Percentiles rank a stretch among this genome's conserved stretches.
phyloP scores from a whole-genome alignment of 768 basidiomycete genomes.

The Rhodocollybia butyracea region DNA sequence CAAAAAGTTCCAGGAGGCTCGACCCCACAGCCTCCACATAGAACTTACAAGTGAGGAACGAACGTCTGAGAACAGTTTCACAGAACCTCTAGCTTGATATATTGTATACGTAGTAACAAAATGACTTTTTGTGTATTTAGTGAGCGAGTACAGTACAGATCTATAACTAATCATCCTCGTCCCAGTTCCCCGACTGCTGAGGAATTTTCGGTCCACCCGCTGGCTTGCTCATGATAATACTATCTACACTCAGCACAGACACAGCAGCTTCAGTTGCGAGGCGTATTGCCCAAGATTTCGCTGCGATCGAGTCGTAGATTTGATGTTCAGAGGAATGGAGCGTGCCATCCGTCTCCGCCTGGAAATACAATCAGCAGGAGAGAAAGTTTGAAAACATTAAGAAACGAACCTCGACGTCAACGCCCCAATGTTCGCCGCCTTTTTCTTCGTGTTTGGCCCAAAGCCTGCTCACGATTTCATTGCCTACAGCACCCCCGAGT shows the following conservation, averaged over 20 bases:
- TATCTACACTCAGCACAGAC: constrained; percentile 91
- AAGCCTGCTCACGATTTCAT: constrained; percentile 84
- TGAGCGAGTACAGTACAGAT: background rate
- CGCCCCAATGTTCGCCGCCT: constrained; percentile 71
- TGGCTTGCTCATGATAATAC: constrained; percentile 97
- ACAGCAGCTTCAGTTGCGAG: constrained; percentile 92
- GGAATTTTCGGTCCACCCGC: constrained; percentile 86
- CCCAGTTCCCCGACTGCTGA: constrained; percentile 86
- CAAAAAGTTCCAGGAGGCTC: too few species aligned
- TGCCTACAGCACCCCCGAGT: constrained; percentile 84
- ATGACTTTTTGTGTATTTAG: too few species aligned
- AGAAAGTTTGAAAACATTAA: background rate
- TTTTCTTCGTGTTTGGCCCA: constrained; percentile 88
- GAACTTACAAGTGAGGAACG: too few species aligned
- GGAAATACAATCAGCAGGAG: constrained; percentile 4
- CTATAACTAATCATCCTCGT: constrained; percentile 56
- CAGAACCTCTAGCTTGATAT: too few species aligned
- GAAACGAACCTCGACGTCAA: constrained; percentile 77
- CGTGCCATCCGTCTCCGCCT: constrained; percentile 82
- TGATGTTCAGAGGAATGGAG: constrained; percentile 56
- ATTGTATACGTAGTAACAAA: too few species aligned
- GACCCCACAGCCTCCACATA: too few species aligned
- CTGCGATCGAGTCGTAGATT: constrained; percentile 85
- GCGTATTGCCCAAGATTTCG: constrained; percentile 86
- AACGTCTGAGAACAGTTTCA: too few species aligned